phyloP scores from a whole-genome alignment of 176 grass and related monocot genomes.

The Phragmites australis region DNA sequence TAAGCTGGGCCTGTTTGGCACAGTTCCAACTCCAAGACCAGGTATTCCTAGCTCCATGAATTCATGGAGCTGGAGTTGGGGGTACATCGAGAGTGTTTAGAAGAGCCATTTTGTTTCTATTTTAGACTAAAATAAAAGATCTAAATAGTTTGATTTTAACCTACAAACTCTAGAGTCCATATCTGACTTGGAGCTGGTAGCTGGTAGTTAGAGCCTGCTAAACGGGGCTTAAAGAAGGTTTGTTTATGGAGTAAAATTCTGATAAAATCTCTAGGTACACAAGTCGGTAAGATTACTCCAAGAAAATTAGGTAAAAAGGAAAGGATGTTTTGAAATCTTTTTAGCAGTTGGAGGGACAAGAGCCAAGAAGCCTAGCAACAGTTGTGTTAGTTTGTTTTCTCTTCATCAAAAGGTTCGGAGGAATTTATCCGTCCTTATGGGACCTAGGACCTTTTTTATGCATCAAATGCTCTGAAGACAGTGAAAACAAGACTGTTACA shows the following conservation, averaged over 20 bases:
- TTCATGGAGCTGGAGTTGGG: no score
- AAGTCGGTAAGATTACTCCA: background rate
- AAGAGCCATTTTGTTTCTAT: no score
- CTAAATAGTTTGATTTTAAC: no score
- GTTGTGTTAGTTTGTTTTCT: background rate
- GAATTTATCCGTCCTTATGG: background rate
- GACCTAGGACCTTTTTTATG: background rate
- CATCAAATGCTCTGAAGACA: conserved; percentile 4
- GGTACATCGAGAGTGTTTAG: no score
- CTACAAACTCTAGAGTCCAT: no score
- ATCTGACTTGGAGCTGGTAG: no score
- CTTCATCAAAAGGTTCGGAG: background rate
- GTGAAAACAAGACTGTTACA: background rate
- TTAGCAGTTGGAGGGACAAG: background rate
- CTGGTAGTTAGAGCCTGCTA: no score
- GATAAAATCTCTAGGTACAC: background rate
- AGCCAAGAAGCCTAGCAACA: background rate
- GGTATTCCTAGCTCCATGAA: no score
- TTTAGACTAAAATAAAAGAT: no score
- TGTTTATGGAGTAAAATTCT: background rate
- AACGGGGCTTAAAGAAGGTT: background rate
- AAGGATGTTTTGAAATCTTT: background rate
- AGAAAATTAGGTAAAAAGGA: background rate
- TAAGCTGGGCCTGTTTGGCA: conserved; percentile 1
- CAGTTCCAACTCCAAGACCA: no score